Evolutionary conservation across 768 basidiomycete species (phyloP), one percentile per base, ranked within the genome.

Genomic region (Mycena crocata): DNA sequence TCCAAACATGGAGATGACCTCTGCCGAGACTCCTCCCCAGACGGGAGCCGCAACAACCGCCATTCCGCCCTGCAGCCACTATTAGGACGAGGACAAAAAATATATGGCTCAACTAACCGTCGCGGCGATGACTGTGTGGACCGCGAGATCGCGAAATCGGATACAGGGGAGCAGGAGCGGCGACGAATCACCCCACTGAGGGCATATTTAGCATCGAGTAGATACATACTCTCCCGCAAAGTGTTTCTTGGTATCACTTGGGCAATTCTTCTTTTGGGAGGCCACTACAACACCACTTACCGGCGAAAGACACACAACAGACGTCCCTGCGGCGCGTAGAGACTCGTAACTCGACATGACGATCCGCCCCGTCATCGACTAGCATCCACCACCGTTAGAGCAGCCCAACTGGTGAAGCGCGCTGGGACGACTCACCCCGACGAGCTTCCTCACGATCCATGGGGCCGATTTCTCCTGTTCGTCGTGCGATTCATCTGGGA

Each of bases 301-400:
- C 52, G 89, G 88, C 21, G 88, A 89, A 37, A 90, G 82, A 73
- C 89, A 90, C 8, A 89, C 73, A 17, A 89, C 81, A 46, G 77
- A 87, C 3, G 85, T 88, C 6, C 88, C 88, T 26, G 88, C 84
- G 3, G 89, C 88, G 42, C 86, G 81, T 19, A 90, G 75, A 17
- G 86, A 85, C 78, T 90, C 87, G 72, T 88, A 89, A 6, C 87
- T 87, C 9, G 89, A 89, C 81, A 89, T 82, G 24, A 88, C 87
- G 54, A 91, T 87, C 61, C 89, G 77, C 6, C 89, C 88, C 2
- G 87, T 86, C 81, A 88, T 85, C 3, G 87, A 87, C 86, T 89
- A 74, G 13, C 65, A 30, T 13, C 14, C 50, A n/a, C 17, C 28
- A 21, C 31, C 31, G 23, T 65, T 17, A 57, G 56, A 39, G 4